A percentile compares a stretch with the other conserved stretches of the same genome.
These are phyloP conservation scores for Amesomyces nigricolor DNA, from an alignment of 2,329 filamentous ascomycete genomes.

Conservation along the genomic window DNA sequence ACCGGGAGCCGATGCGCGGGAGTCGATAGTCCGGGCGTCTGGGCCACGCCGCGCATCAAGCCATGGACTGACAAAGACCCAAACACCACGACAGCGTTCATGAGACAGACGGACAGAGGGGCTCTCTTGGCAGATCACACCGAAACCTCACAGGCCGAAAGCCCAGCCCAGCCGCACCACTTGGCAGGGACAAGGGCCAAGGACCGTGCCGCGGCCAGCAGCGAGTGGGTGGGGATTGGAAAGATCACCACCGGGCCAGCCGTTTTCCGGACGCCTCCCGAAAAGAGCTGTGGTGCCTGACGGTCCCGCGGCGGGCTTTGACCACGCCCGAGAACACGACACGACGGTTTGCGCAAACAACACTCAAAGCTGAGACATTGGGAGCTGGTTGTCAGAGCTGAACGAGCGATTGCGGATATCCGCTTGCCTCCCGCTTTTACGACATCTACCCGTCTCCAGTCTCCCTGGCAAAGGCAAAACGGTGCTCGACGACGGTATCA, in stretches of 20 bases:
- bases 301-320: background rate
- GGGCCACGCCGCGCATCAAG: background rate
- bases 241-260: conserved; percentile 2
- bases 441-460: background rate
- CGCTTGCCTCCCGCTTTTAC: background rate
- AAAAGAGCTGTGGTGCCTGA: background rate
- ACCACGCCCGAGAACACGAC: too few species aligned
- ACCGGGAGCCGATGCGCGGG: background rate
- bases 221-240: background rate
- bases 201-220: conserved; percentile 5
- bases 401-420: background rate
- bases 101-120: background rate
- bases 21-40: background rate
- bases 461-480: background rate
- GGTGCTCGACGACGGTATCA: background rate
- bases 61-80: too few species aligned
- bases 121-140: background rate
- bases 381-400: background rate
- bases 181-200: conserved; percentile 15
- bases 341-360: background rate
- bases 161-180: conserved; percentile 12
- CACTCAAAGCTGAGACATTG: background rate
- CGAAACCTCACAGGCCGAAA: background rate
- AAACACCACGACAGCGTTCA: background rate
- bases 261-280: conserved; percentile 2